Evolutionary conservation across 2,329 filamentous ascomycete species (phyloP), one percentile per base, ranked within the genome.

Genomic region (Penicillium sp.): DNA sequence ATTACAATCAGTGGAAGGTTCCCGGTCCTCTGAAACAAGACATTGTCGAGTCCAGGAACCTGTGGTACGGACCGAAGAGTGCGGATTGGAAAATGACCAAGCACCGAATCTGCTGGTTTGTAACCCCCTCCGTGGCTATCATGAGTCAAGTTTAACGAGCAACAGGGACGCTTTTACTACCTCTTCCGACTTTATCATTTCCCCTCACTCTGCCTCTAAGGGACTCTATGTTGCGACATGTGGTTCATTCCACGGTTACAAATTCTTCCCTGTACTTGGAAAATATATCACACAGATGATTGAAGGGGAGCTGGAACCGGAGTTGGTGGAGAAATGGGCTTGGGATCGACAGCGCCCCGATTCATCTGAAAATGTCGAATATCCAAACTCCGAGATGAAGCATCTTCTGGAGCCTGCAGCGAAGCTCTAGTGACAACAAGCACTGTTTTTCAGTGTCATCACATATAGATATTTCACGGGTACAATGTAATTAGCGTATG

Each of bases 61-160:
- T 82, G 1, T 86, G 85, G 56, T 87, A 85, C 58, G 85, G 84
- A 7, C 76, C 78, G 42, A 79, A 80, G 17, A 79, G 80, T 26
- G 76, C 75, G 10, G 64, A 70, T 36, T 86, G 82, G 83, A 78
- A 81, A 55, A 79, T 85, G 68, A 79, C 80, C 49, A 82, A 85
- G 62, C 80, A 86, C 62, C 78, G 85, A 5, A 83, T 88, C 52
- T 88, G 85, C 78, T 88, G 85, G 85, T 87, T 68, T 68, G 80
- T 71, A 4, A 13, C 18, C 17, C 34, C 27, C 21, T 20, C 40
- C 23, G 13, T 39, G 20, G 13, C 6, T 10, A 15, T 13, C 3
- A 12, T 10, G 39, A 36, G 34, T 3, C n/a, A 23, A 15, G 49
- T 40, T 27, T 57, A 46, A 55, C 48, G 46, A 4, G 29, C 6